Conservation (phyloP, 2,329 filamentous ascomycete species). For the Sclerotinia borealis region DNA sequence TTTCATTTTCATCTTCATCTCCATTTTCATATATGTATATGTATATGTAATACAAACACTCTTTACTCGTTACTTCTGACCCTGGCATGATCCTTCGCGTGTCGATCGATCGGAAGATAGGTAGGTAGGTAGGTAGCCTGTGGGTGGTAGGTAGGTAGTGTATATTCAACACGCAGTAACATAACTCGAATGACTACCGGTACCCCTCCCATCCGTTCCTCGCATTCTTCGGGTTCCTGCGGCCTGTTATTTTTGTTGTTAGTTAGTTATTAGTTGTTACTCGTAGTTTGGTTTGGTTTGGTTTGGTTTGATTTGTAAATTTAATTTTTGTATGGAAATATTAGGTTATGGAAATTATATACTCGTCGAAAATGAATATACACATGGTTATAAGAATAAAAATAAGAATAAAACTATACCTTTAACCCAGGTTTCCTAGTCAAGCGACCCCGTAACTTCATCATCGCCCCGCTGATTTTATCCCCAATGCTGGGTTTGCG, state of each 20-base stretch:
- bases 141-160: background rate
- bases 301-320: too few relatives aligned
- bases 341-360: too few relatives aligned
- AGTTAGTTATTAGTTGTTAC: too few relatives aligned
- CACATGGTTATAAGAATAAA: too few relatives aligned
- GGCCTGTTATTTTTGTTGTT: slow-evolving; percentile 42
- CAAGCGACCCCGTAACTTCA: slow-evolving; percentile 65
- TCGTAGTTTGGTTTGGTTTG: too few relatives aligned
- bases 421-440: slow-evolving; percentile 66
- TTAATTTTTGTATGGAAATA: too few relatives aligned
- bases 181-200: slow-evolving; percentile 37
- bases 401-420: slow-evolving; percentile 37
- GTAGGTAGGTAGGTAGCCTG: background rate
- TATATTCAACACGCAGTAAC: slow-evolving; percentile 4
- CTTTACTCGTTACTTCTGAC: background rate
- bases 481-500: slow-evolving; percentile 50
- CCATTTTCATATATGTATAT: too few relatives aligned
- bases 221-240: slow-evolving; percentile 69
- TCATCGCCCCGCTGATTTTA: slow-evolving; percentile 70
- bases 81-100: too few relatives aligned
- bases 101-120: too few relatives aligned
- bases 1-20: too few relatives aligned
- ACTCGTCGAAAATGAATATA: too few relatives aligned
- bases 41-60: background rate
- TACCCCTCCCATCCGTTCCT: slow-evolving; percentile 66